Percentiles rank a stretch among this genome's conserved stretches.
These are phyloP conservation scores for Mucor piriformis DNA, from an alignment of 371 early-diverging fungal species.

Conservation along the genomic window DNA sequence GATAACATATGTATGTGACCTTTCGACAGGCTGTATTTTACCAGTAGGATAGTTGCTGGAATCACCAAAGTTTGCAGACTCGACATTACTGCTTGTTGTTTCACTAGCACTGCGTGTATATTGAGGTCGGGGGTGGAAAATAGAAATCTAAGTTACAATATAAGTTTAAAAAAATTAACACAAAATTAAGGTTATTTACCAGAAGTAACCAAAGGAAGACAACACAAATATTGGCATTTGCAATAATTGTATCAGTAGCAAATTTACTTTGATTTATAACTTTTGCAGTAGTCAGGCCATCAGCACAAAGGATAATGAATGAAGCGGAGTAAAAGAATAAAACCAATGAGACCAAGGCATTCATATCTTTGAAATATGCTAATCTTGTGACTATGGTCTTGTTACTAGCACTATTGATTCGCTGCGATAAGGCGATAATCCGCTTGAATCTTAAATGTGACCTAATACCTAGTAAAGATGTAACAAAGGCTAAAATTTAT, in stretches of 20 bases:
- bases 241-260: conserved; percentile 46
- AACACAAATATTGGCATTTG: conserved; percentile 33
- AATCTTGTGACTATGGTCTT: conserved; percentile 17
- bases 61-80: conserved; percentile 7
- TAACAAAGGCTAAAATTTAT: conserved; percentile 21
- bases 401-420: conserved; percentile 6
- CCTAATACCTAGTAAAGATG: conserved; percentile 32
- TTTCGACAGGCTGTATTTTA: neutral
- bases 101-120: conserved; percentile 8
- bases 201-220: conserved; percentile 29
- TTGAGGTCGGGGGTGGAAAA: conserved; percentile 48
- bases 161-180: neutral
- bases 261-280: conserved; percentile 45
- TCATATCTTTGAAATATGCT: conserved; percentile 53
- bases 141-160: conserved; percentile 30
- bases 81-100: conserved; percentile 2
- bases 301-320: conserved; percentile 48
- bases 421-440: conserved; percentile 26
- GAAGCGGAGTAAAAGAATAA: conserved; percentile 33
- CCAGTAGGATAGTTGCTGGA: neutral
- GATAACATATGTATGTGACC: conserved; percentile 2
- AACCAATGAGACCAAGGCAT: conserved; percentile 31
- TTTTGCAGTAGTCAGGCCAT: conserved; percentile 37
- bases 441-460: conserved; percentile 39
- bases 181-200: conserved; percentile 13